Evolutionary conservation across 805 yeast genomes (phyloP).

Genomic region (Jamesozyma jinghongensis): DNA sequence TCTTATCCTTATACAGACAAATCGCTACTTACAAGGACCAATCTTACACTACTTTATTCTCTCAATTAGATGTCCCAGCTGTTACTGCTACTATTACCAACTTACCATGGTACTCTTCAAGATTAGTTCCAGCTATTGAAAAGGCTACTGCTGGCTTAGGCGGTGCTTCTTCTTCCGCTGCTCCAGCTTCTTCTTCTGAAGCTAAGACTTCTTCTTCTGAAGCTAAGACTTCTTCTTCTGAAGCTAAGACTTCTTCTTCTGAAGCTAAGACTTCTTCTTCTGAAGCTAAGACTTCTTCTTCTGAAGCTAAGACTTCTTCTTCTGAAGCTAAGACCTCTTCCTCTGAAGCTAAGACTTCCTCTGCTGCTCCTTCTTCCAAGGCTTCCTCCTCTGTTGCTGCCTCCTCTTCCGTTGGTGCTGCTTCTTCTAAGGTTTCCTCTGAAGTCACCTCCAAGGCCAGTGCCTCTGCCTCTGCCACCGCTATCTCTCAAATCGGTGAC

Average conservation of each 20-base stretch:
- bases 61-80: slow-evolving; percentile 18
- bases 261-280: slow-evolving; percentile 3
- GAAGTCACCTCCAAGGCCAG: too few relatives aligned
- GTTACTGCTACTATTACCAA: slow-evolving; percentile 25
- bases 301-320: slow-evolving; percentile 4
- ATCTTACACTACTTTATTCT: slow-evolving; percentile 27
- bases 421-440: slow-evolving; percentile 5
- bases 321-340: slow-evolving; percentile 3
- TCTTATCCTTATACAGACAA: slow-evolving; percentile 22
- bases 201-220: slow-evolving; percentile 1
- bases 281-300: too few relatives aligned
- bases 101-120: slow-evolving; percentile 29
- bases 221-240: not conserved
- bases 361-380: slow-evolving; percentile 3
- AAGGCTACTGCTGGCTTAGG: slow-evolving; percentile 4
- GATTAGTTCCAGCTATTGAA: slow-evolving; percentile 15
- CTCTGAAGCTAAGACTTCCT: slow-evolving; percentile 1
- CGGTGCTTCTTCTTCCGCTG: slow-evolving; percentile 1
- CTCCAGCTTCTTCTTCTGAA: slow-evolving; percentile 2
- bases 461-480: slow-evolving; percentile 2
- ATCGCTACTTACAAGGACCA: slow-evolving; percentile 30
- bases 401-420: slow-evolving; percentile 1
- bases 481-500: slow-evolving; percentile 4
- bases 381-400: slow-evolving; percentile 4
- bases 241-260: slow-evolving; percentile 1